phyloP scores from a whole-genome alignment of 2,329 filamentous ascomycete genomes.

The Aureobasidium lini region DNA sequence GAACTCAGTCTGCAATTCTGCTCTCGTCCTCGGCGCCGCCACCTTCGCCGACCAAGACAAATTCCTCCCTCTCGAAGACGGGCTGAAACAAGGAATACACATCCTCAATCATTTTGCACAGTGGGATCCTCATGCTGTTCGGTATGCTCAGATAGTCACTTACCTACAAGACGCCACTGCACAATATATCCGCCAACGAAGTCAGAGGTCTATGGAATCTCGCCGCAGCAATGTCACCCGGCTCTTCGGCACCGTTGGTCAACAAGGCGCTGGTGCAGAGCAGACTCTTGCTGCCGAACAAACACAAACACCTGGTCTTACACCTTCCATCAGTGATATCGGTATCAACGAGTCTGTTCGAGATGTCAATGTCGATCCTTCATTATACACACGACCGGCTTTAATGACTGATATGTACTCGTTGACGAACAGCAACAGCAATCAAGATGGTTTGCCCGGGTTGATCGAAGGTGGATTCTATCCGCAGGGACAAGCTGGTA shows the following conservation, averaged over 20 bases:
- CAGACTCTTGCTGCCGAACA: not conserved
- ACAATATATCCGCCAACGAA: slow-evolving; percentile 6
- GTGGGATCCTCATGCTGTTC: slow-evolving; percentile 24
- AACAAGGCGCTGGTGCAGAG: not conserved
- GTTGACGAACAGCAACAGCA: not conserved
- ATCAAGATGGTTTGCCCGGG: not conserved
- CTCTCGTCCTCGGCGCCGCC: slow-evolving; percentile 24
- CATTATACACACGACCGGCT: not conserved
- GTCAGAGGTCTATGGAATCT: not conserved
- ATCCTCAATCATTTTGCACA: slow-evolving; percentile 24
- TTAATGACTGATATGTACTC: slow-evolving; percentile 1
- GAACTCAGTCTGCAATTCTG: slow-evolving; percentile 15
- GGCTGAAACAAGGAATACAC: slow-evolving; percentile 18
- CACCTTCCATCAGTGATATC: not conserved
- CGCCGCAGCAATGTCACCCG: not conserved
- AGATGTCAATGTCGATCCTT: not conserved
- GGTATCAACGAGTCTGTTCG: not conserved
- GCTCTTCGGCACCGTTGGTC: slow-evolving; percentile 7
- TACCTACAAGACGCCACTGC: slow-evolving; percentile 16
- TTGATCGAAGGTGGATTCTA: not conserved
- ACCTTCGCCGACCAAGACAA: slow-evolving; percentile 22
- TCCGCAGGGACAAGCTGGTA: not conserved
- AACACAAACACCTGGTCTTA: not conserved
- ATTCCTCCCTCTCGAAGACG: slow-evolving; percentile 18
- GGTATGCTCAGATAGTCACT: slow-evolving; percentile 22